A percentile compares a stretch with the other conserved stretches of the same genome.
Evolutionary conservation across 768 basidiomycete species (phyloP).

Genomic region (Naganishia vishniacii): DNA sequence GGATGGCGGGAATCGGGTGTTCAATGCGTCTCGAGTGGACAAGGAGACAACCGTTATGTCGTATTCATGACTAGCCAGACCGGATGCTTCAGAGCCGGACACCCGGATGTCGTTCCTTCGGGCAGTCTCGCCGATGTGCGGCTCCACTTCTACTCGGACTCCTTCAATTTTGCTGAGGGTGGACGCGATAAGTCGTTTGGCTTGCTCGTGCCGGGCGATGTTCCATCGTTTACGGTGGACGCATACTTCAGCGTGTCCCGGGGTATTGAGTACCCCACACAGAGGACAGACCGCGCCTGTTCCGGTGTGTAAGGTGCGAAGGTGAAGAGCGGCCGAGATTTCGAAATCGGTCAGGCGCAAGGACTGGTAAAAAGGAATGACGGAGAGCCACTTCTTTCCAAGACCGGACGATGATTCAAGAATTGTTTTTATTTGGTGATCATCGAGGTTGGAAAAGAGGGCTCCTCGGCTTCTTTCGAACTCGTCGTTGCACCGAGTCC

Average conservation of each 20-base stretch:
- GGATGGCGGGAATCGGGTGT: background rate
- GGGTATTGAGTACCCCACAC: background rate
- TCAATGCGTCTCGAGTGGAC: slow-evolving; percentile 4
- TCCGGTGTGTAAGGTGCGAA: background rate
- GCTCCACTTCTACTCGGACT: background rate
- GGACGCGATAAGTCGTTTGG: slow-evolving; percentile 1
- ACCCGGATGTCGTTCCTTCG: slow-evolving; percentile 11
- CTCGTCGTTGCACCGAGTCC: background rate
- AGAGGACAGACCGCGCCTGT: background rate
- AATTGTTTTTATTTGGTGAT: slow-evolving; percentile 7
- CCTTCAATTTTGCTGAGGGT: background rate
- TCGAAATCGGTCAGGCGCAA: slow-evolving; percentile 1
- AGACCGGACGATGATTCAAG: slow-evolving; percentile 1
- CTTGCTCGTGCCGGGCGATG: slow-evolving; percentile 11
- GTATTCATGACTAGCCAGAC: background rate
- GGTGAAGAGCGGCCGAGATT: background rate
- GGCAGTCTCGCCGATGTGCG: background rate
- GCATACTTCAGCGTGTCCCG: slow-evolving; percentile 8
- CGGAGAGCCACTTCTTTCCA: background rate
- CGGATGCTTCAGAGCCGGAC: background rate
- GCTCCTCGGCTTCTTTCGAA: background rate
- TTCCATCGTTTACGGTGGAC: background rate
- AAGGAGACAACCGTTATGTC: slow-evolving; percentile 12
- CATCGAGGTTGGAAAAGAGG: background rate
- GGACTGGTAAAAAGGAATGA: background rate